phyloP scores from a whole-genome alignment of 1,284 basidiomycete genomes.

The Clitocybe nebularis region DNA sequence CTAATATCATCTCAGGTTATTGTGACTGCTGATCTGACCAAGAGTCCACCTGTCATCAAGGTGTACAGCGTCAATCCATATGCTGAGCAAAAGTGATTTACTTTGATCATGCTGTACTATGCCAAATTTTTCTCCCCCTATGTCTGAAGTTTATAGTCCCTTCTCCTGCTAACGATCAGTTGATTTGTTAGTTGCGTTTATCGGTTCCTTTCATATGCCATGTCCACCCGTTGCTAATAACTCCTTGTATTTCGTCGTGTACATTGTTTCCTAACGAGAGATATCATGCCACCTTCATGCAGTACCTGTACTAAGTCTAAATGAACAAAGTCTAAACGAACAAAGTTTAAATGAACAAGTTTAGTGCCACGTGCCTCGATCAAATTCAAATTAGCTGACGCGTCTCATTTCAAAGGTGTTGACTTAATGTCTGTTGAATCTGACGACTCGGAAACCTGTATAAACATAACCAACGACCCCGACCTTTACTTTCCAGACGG shows the following conservation, averaged over 20 bases:
- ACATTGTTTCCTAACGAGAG: constrained; percentile 5
- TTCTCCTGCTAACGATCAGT: constrained; percentile 13
- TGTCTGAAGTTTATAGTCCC: constrained; percentile 7
- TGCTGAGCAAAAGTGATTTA: constrained; percentile 45
- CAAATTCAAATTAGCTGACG: too few species aligned
- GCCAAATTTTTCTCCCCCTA: constrained; percentile 10
- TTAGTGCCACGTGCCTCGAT: too few species aligned
- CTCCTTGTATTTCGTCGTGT: constrained; percentile 5
- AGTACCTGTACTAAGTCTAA: background rate
- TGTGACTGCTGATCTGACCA: constrained; percentile 88
- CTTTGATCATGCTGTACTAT: constrained; percentile 15
- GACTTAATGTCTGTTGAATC: constrained; percentile 18
- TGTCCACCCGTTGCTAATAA: constrained; percentile 1
- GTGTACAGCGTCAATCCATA: constrained; percentile 88
- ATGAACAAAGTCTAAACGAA: background rate
- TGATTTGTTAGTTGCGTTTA: background rate
- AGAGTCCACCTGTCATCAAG: constrained; percentile 92
- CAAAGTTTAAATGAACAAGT: too few species aligned
- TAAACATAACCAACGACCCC: constrained; percentile 22
- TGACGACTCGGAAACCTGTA: constrained; percentile 17
- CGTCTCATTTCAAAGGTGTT: too few species aligned
- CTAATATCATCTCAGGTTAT: constrained; percentile 59
- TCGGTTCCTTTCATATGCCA: background rate
- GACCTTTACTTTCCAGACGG: constrained; percentile 22
- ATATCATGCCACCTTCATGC: constrained; percentile 2